Base-by-base conservation (phyloP, 805 yeast species). In the Spathaspora girioi region DNA sequence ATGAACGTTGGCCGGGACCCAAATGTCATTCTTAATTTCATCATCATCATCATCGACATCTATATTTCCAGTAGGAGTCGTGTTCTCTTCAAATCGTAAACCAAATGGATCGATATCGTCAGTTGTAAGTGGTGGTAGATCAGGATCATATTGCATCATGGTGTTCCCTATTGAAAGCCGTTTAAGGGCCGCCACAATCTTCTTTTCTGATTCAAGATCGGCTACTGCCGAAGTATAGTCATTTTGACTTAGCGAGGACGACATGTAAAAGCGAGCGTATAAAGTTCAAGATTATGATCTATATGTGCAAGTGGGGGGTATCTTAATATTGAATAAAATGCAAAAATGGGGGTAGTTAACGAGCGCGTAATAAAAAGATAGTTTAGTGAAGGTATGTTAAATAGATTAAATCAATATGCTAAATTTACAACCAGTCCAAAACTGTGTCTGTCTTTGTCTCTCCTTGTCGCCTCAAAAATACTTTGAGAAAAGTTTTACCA, bases 1-100 rank as follows among this genome's bases (percentile, higher is more conserved):
- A 65, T 94, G 99, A 38, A 90, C 77, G 55, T 82, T 83, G 1
- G 98, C 99, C 0, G 98, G 98, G 1, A 94, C 97, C 99, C 99
- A 93, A 49, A 93, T 71, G 35, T 57, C 53, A 32, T 54, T 58
- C 23, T 47, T 60, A 20, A 62, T 68, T 12, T 41, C 49, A 18
- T 56, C 61, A 23, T 60, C 62, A 7, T 64, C 26, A 3, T 23
- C 53, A 27, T 54, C 59, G 23, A 46, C 60, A 20, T 63, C 69
- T 12, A 42, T 48, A 20, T 56, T 61, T 26, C 59, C 62, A 8
- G 64, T 60, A 46, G 61, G 65, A 29, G 50, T 43, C 12, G 46
- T 31, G 2, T 48, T 27, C 11, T 35, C 46, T 27, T 29, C 9
- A 18, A 19, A 42, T 29, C 44, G 3, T 3, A 23, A 2, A 5